Conservation (phyloP, 306 rosid genomes). For the Lathyrus oleraceus region DNA sequence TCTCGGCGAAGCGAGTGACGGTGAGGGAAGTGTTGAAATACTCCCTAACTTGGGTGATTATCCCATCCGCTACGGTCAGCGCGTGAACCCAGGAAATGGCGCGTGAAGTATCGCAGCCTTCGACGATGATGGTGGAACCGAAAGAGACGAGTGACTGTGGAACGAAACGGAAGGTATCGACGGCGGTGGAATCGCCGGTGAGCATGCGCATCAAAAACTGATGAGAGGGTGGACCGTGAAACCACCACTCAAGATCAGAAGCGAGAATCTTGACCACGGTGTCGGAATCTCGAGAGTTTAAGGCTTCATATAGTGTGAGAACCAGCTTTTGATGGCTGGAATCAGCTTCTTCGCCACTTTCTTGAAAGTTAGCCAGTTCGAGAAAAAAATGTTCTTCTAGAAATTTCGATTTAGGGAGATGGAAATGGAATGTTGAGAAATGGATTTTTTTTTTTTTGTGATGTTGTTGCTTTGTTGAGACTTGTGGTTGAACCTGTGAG, state of each 20-base stretch:
- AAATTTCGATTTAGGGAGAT: neutral
- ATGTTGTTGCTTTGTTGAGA: neutral
- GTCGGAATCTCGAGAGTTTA: conserved; percentile 64
- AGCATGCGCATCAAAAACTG: conserved; percentile 84
- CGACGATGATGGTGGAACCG: conserved; percentile 74
- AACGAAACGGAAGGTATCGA: conserved; percentile 43
- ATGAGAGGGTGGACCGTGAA: conserved; percentile 91
- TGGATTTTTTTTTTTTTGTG: neutral
- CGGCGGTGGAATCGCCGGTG: conserved; percentile 59
- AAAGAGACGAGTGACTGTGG: conserved; percentile 64
- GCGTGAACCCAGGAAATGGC: conserved; percentile 90
- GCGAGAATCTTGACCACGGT: conserved; percentile 69
- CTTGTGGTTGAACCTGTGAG: neutral
- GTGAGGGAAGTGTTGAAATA: conserved; percentile 92
- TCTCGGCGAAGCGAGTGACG: conserved; percentile 59
- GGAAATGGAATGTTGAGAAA: neutral
- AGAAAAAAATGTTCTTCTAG: neutral
- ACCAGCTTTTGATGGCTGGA: conserved; percentile 71
- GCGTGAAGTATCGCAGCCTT: conserved; percentile 65
- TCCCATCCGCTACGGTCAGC: conserved; percentile 79
- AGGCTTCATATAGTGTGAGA: conserved; percentile 74
- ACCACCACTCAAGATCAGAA: conserved; percentile 97
- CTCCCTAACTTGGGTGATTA: conserved; percentile 82
- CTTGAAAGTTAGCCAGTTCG: conserved; percentile 93
- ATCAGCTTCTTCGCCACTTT: conserved; percentile 50